Evolutionary conservation across 75 land plant species (phyloP), one percentile per base, ranked within the genome.

Genomic region (Cryptomeria japonica): DNA sequence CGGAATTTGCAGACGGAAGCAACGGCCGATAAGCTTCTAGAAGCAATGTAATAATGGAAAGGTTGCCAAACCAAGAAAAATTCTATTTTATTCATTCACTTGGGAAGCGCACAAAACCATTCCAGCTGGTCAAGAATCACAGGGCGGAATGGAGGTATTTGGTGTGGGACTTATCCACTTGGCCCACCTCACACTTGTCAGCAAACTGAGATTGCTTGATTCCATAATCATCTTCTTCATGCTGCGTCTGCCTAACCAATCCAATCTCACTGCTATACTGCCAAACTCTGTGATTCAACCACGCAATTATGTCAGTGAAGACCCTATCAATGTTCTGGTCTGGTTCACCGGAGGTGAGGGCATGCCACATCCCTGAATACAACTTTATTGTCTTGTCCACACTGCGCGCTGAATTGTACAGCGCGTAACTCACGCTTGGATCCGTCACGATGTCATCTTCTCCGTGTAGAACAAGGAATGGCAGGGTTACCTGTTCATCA

Each of bases 291-390:
- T 47, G 31, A 82, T 91, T 90, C 14, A 95, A 94, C 97, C 96
- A 96, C 0, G 61, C 75, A 41, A 93, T 68, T 85, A 96, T 94
- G 89, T 96, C 97, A 14, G 86, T 37, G 86, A 96, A 96, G 5
- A 96, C 96, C 0, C 86, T 53, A 76, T 95, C 93, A 0, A 96
- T 73, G 90, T 94, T 95, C 16, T 94, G 87, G 37, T 96, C 96
- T 1, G 96, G 95, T 58, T 96, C 97, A 3, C 96, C 96, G 13
- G 91, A 72, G n/a, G 96, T 96, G 25, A 96, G 89, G 31, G 86
- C 96, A 64, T 96, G 96, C 97, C 96, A 95, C 96, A 95, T 94
- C 41, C 93, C 96, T 3, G 94, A 91, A 86, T 95, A 95, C 22
- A 91, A 68, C 86, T 94, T 93, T 28, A 94, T 88, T 36, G 95